Evolutionary conservation across 176 grass and related monocot species (phyloP), one percentile per base, ranked within the genome.

Genomic region (Dactylis glomerata): DNA sequence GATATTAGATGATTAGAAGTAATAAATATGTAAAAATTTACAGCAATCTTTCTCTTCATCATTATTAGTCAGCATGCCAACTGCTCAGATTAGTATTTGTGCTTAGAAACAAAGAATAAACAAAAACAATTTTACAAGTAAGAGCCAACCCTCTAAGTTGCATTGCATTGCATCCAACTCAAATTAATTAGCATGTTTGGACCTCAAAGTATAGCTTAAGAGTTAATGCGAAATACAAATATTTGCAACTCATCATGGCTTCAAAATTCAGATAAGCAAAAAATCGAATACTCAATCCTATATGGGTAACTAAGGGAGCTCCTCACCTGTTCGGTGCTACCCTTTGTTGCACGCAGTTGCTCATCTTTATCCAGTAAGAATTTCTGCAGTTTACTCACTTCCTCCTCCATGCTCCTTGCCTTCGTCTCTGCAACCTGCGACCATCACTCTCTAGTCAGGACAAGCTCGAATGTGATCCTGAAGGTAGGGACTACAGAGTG

Each of bases 381-480:
- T 78, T 83, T 89, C 85, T 94, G 95, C 66, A 97, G 83, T 68
- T 87, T 90, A 34, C 63, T 71, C 20, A 97, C 84, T 76, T 97
- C 88, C 38, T 94, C 90, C 63, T 97, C 92, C 95, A 94, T 97
- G 79, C 69, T 88, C 47, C 26, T 88, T 68, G 90, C 88, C 65
- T 92, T 92, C 8, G 52, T 86, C 62, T 97, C 95, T 22, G 87
- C 88, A 37, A 87, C 86, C 95, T 97, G 83, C 8, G 1, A 64
- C n/a, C 2, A 83, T 68, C 34, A 75, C 51, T 76, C 38, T 4
- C 24, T 22, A 32, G 15, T 88, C 5, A 85, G 30, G 10, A 34
- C 9, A 50, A 81, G 36, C 5, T 22, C 45, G 62, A 64, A 41
- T 20, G 62, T 10, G 22, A 11, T 30, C 45, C 28, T 14, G 46